Conservation (phyloP, 2,329 filamentous ascomycete genomes). For the Nannizzia gypsea region DNA sequence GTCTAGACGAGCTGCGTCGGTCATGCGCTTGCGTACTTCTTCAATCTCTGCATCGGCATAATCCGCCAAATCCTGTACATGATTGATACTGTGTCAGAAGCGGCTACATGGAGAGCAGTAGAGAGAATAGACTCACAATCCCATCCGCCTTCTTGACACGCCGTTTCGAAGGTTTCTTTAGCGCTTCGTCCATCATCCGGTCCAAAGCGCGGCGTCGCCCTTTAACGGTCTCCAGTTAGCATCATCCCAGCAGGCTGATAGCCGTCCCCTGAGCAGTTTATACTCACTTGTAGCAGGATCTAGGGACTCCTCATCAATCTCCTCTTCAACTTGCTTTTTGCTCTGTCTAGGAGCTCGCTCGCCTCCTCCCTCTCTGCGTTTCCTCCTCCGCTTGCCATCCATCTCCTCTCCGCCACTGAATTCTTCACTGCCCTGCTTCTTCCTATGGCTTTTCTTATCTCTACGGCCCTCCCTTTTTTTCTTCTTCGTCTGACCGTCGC, state of each 20-base stretch:
- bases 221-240: slow-evolving; percentile 19
- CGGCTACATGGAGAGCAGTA: background rate
- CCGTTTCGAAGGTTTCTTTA: slow-evolving; percentile 66
- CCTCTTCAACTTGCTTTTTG: slow-evolving; percentile 42
- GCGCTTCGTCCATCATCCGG: slow-evolving; percentile 72
- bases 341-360: slow-evolving; percentile 38
- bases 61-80: slow-evolving; percentile 65
- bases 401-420: slow-evolving; percentile 41
- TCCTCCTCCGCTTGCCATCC: slow-evolving; percentile 43
- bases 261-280: background rate
- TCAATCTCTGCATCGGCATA: slow-evolving; percentile 84
- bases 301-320: slow-evolving; percentile 64
- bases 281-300: slow-evolving; percentile 68
- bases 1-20: slow-evolving; percentile 75
- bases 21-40: slow-evolving; percentile 79
- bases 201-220: slow-evolving; percentile 70
- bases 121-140: slow-evolving; percentile 52
- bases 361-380: slow-evolving; percentile 28
- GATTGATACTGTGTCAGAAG: slow-evolving; percentile 19
- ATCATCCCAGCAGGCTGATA: too few species aligned
- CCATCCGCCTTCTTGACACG: slow-evolving; percentile 69
- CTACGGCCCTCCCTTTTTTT: slow-evolving; percentile 50
- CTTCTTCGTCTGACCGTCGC: slow-evolving; percentile 50
- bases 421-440: slow-evolving; percentile 51
- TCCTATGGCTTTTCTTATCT: slow-evolving; percentile 55